A percentile compares a stretch with the other conserved stretches of the same genome.
Evolutionary conservation across 1,284 basidiomycete species (phyloP).

Genomic region (Malassezia arunalokei): DNA sequence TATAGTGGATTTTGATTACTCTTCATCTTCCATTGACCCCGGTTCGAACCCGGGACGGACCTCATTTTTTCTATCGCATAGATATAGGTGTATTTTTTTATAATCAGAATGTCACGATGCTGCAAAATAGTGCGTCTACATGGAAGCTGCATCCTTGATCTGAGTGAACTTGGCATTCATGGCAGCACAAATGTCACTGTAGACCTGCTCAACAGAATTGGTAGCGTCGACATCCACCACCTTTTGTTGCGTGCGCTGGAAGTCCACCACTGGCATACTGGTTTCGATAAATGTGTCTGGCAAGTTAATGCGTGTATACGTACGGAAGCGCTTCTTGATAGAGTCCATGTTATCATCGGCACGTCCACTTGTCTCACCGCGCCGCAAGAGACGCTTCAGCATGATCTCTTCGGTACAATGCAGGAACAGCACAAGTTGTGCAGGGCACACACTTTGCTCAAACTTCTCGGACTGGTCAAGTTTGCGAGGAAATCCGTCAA

Average conservation of each 20-base stretch:
- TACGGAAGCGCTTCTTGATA: slow-evolving; percentile 90
- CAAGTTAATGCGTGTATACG: slow-evolving; percentile 35
- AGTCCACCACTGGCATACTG: slow-evolving; percentile 89
- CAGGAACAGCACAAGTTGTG: slow-evolving; percentile 73
- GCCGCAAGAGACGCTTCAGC: slow-evolving; percentile 69
- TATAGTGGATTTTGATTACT: slow-evolving; percentile 19
- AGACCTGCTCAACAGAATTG: slow-evolving; percentile 34
- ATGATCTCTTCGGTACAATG: slow-evolving; percentile 81
- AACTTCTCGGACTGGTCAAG: slow-evolving; percentile 96
- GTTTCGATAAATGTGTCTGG: slow-evolving; percentile 76
- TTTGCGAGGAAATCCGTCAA: slow-evolving; percentile 95
- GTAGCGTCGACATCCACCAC: slow-evolving; percentile 61
- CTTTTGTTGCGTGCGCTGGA: slow-evolving; percentile 62
- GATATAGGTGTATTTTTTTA: not conserved
- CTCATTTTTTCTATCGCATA: slow-evolving; percentile 4
- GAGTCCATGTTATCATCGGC: slow-evolving; percentile 92
- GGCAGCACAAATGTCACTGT: slow-evolving; percentile 31
- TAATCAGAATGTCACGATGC: not conserved
- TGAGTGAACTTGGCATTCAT: slow-evolving; percentile 29
- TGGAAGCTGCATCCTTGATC: not conserved
- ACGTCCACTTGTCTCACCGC: slow-evolving; percentile 83
- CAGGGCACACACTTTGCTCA: slow-evolving; percentile 65
- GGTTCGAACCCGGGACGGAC: slow-evolving; percentile 21
- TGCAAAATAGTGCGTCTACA: not conserved
- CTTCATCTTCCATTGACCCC: slow-evolving; percentile 18